phyloP scores from a whole-genome alignment of 352 stramenopile genomes.

The Pseudoperonospora humuli region DNA sequence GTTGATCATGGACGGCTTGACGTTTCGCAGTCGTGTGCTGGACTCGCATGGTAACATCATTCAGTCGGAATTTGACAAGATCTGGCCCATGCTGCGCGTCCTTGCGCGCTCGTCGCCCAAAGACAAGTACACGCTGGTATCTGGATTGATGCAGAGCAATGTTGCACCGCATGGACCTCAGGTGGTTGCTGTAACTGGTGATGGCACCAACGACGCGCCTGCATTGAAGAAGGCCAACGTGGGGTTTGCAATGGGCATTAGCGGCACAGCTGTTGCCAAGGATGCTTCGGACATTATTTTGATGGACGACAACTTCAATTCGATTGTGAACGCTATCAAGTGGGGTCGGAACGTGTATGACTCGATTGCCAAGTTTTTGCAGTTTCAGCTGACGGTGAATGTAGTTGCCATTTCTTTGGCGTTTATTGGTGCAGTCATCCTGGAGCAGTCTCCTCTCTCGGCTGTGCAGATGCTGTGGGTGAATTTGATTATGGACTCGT shows the following conservation, averaged over 20 bases:
- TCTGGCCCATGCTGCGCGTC: slow-evolving; percentile 60
- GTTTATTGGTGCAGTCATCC: slow-evolving; percentile 72
- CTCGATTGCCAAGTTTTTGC: slow-evolving; percentile 95
- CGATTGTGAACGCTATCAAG: slow-evolving; percentile 93
- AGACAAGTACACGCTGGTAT: slow-evolving; percentile 62
- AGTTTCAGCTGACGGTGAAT: slow-evolving; percentile 96
- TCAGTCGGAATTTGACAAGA: slow-evolving; percentile 58
- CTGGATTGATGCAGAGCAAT: slow-evolving; percentile 53
- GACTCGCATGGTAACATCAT: slow-evolving; percentile 49
- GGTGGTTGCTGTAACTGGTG: slow-evolving; percentile 93
- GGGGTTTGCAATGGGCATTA: slow-evolving; percentile 92
- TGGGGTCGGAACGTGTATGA: slow-evolving; percentile 96
- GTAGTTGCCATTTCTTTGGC: slow-evolving; percentile 87
- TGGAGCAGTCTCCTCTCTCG: slow-evolving; percentile 75
- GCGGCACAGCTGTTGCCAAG: slow-evolving; percentile 90
- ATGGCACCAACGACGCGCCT: slow-evolving; percentile 94
- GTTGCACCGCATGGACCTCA: slow-evolving; percentile 50
- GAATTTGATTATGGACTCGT: slow-evolving; percentile 97
- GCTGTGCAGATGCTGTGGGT: slow-evolving; percentile 96
- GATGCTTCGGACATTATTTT: slow-evolving; percentile 94
- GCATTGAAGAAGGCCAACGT: slow-evolving; percentile 94
- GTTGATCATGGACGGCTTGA: slow-evolving; percentile 49
- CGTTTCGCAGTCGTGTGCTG: slow-evolving; percentile 43
- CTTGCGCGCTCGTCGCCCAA: slow-evolving; percentile 55
- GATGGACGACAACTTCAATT: slow-evolving; percentile 94